These are phyloP conservation scores for Conringia planisiliqua DNA, from an alignment of 345 rosid species.

Conservation along the genomic window DNA sequence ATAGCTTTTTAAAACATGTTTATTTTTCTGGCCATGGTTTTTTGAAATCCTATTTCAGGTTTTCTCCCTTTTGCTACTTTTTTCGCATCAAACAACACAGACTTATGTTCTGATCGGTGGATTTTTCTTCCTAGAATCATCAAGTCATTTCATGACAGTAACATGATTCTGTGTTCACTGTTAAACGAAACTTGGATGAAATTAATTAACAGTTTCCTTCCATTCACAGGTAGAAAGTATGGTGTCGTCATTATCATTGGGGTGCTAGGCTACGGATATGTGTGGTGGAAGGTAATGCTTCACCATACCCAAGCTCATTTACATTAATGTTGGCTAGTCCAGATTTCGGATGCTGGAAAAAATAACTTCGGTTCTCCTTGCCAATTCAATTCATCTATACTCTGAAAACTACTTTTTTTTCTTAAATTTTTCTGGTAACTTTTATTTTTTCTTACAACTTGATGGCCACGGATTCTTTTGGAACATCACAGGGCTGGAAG, in stretches of 20 bases:
- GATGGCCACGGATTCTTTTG: background rate
- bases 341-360: background rate
- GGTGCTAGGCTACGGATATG: constrained; percentile 35
- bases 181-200: background rate
- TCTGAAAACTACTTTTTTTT: background rate
- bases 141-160: background rate
- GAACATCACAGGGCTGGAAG: constrained; percentile 71
- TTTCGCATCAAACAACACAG: background rate
- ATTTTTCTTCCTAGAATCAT: background rate
- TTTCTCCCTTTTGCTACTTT: background rate
- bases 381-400: background rate
- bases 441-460: background rate
- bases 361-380: background rate
- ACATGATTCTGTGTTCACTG: background rate
- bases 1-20: background rate
- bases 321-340: background rate
- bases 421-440: background rate
- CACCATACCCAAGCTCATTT: background rate
- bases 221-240: constrained; percentile 26
- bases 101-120: background rate
- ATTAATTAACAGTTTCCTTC: background rate
- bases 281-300: constrained; percentile 35
- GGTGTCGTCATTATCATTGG: constrained; percentile 29
- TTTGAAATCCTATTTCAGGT: background rate
- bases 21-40: background rate